Conservation (phyloP, 2,329 filamentous ascomycete species). For the Penicillium sp. region DNA sequence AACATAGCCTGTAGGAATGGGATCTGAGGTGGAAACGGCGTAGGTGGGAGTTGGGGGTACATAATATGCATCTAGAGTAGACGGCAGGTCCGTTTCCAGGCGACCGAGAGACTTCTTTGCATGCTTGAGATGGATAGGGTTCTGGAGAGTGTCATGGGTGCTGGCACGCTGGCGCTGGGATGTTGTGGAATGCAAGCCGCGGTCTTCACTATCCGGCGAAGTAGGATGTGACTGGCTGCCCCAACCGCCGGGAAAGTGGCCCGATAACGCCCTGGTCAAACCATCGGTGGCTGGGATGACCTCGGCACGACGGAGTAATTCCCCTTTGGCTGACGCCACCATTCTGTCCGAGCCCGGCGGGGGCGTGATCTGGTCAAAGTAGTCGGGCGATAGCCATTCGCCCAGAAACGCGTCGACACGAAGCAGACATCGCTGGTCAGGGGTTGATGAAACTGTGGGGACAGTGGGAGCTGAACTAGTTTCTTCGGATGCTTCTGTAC, state of each 20-base stretch:
- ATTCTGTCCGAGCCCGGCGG: conserved; percentile 84
- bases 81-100: conserved; percentile 34
- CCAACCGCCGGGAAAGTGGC: conserved; percentile 59
- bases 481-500: conserved; percentile 17
- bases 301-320: conserved; percentile 75
- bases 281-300: conserved; percentile 48
- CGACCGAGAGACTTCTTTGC: conserved; percentile 29
- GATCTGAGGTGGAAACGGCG: conserved; percentile 74
- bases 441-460: not conserved
- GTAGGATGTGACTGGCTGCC: conserved; percentile 38
- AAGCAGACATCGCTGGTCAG: conserved; percentile 46
- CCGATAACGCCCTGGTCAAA: conserved; percentile 40
- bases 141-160: conserved; percentile 44
- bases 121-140: conserved; percentile 20
- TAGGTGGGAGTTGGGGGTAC: conserved; percentile 76
- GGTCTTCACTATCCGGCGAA: conserved; percentile 30
- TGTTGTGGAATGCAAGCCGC: conserved; percentile 1
- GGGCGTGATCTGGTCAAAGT: conserved; percentile 88
- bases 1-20: conserved; percentile 85
- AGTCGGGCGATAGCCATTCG: conserved; percentile 91
- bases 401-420: conserved; percentile 90
- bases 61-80: conserved; percentile 55
- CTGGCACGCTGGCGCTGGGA: conserved; percentile 48
- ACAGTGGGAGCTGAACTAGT: conserved; percentile 1
- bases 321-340: conserved; percentile 84